phyloP scores from a whole-genome alignment of 306 rosid species.

The Vigna nakashimae region DNA sequence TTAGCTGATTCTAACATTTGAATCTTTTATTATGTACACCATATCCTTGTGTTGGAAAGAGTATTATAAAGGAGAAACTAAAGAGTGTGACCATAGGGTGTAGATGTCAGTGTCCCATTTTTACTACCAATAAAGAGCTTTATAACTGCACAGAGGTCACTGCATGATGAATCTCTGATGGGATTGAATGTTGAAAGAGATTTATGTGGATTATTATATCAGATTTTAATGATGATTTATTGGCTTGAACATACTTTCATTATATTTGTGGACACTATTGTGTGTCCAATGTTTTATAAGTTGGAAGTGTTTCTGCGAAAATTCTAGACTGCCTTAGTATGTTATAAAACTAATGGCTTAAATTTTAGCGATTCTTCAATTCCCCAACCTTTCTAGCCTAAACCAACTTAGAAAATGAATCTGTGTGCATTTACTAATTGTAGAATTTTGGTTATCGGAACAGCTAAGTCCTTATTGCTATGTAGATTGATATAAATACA shows the following conservation, averaged over 20 bases:
- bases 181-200: background rate
- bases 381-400: background rate
- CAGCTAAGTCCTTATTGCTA: background rate
- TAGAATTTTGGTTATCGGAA: constrained; percentile 20
- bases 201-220: constrained; percentile 5
- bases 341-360: background rate
- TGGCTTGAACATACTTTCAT: background rate
- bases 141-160: background rate
- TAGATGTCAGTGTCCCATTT: background rate
- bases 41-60: constrained; percentile 1
- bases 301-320: constrained; percentile 2
- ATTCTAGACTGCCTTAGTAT: background rate
- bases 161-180: background rate
- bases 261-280: background rate
- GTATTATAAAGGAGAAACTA: constrained; percentile 8
- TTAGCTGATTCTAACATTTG: constrained; percentile 3
- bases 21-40: constrained; percentile 10
- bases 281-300: background rate
- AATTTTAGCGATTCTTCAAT: background rate
- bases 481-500: background rate
- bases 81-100: background rate
- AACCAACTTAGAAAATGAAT: background rate
- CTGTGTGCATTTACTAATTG: constrained; percentile 4
- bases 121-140: background rate
- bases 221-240: constrained; percentile 10